A percentile compares a stretch with the other conserved stretches of the same genome.
Evolutionary conservation across 2,329 filamentous ascomycete genomes (phyloP).

Genomic region (Monosporascus sp.): DNA sequence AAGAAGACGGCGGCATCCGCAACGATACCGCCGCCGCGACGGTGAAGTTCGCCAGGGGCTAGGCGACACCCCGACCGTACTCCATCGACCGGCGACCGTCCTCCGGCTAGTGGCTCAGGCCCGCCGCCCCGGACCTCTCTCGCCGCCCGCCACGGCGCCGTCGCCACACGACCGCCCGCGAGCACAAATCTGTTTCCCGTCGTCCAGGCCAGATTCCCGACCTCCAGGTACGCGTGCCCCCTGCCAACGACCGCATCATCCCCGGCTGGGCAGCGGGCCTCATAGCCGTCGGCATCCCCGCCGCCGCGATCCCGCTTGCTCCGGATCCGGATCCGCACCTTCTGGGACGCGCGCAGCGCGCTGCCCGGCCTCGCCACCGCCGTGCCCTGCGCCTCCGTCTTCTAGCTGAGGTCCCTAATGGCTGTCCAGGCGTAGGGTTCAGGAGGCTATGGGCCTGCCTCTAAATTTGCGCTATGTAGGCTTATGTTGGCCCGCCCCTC

Average conservation of each 20-base stretch:
- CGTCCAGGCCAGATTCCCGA: constrained; percentile 54
- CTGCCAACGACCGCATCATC: constrained; percentile 56
- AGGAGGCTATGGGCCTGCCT: too few relatives aligned
- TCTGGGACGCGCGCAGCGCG: constrained; percentile 58
- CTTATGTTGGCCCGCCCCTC: too few relatives aligned
- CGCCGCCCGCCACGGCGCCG: background rate
- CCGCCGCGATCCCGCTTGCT: constrained; percentile 49
- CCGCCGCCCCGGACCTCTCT: background rate
- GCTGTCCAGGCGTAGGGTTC: too few relatives aligned
- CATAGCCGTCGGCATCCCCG: constrained; percentile 52
- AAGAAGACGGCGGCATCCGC: background rate
- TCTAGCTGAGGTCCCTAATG: too few relatives aligned
- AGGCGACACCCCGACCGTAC: background rate
- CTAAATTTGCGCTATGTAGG: too few relatives aligned
- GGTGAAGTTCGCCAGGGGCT: background rate
- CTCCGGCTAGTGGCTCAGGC: background rate
- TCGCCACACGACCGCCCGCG: background rate
- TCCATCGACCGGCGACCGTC: background rate
- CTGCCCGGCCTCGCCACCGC: constrained; percentile 57
- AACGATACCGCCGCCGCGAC: background rate
- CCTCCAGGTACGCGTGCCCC: constrained; percentile 60
- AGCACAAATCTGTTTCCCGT: constrained; percentile 55
- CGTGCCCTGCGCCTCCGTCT: constrained; percentile 50
- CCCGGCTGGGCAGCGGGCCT: constrained; percentile 54
- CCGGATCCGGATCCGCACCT: constrained; percentile 52